Base-by-base conservation (phyloP, 2,329 filamentous ascomycete species). In the Chaetomiaceae sp. region DNA sequence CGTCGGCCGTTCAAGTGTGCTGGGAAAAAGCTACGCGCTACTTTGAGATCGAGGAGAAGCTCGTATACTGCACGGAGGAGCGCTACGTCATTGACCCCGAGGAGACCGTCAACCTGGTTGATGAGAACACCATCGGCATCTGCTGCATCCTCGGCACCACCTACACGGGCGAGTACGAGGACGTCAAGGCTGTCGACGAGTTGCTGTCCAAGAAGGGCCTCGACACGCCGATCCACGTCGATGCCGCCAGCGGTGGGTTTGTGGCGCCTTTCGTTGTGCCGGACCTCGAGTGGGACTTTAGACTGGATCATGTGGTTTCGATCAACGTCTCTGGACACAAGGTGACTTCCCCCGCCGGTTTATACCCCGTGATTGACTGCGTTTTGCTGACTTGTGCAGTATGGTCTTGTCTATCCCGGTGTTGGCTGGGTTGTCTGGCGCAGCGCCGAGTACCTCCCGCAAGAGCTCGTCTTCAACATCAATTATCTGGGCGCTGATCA, bases 391-490 rank as follows among this genome's bases (percentile, higher is more conserved):
- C 33, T 11, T 33, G 27, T 56, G 45, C 43, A 76, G 75, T 82
- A 82, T 59, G 77, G 78, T 18, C 74, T 83, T 18, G 76, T 95
- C 45, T 96, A 96, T 67, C 91, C 91, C 0, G 91, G 92, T 69
- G 89, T 97, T 13, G 92, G 92, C 54, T 97, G 92, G 92, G 84
- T 92, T 10, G 77, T 96, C 60, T 96, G 91, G 90, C 84, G 91
- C 43, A 81, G 84, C 34, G 81, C 89, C 46, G 86, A 94, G 69
- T 94, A 79, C 71, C 80, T 96, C 2, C 92, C 92, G 7, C 80
- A 92, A 67, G 91, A 96, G 65, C 84, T 96, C 20, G 90, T 97
- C 64, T 97, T 97, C 82, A 96, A 96, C 79, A 96, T 97, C 80
- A 96, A 96, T 79, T 97, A 97, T 73, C 86, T 96, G 5, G 92